phyloP scores from a whole-genome alignment of 1,139 yeast genomes.

The Saccharomyces hybrid region DNA sequence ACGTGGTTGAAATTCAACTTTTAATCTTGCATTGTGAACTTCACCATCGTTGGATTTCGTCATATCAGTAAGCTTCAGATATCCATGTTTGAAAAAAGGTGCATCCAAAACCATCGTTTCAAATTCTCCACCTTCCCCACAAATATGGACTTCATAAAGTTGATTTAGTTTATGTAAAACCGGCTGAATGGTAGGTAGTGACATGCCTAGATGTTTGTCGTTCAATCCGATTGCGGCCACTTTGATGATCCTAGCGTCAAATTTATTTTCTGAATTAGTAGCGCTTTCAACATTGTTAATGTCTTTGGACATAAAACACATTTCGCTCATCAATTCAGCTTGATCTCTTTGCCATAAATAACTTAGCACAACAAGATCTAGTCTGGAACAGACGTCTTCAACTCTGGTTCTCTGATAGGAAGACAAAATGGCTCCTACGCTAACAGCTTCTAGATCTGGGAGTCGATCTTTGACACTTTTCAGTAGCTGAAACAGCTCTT shows the following conservation, averaged over 20 bases:
- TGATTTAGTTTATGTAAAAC: slow-evolving; percentile 50
- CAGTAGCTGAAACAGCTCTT: slow-evolving; percentile 58
- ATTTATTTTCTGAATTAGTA: slow-evolving; percentile 25
- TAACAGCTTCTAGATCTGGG: slow-evolving; percentile 77
- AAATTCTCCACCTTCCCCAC: slow-evolving; percentile 98
- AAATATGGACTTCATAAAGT: slow-evolving; percentile 75
- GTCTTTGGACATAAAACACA: slow-evolving; percentile 42
- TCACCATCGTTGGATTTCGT: slow-evolving; percentile 44
- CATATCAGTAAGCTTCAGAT: slow-evolving; percentile 40
- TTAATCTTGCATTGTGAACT: slow-evolving; percentile 54
- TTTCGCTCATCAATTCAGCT: slow-evolving; percentile 67
- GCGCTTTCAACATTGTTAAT: slow-evolving; percentile 5
- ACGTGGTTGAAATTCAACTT: slow-evolving; percentile 35
- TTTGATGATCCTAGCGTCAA: slow-evolving; percentile 82
- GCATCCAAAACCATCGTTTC: slow-evolving; percentile 88
- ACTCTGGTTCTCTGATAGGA: slow-evolving; percentile 90
- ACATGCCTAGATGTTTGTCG: slow-evolving; percentile 56
- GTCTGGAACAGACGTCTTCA: slow-evolving; percentile 75
- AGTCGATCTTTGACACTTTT: slow-evolving; percentile 40
- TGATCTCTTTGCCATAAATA: slow-evolving; percentile 90
- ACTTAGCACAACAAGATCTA: slow-evolving; percentile 61
- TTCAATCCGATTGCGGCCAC: slow-evolving; percentile 87
- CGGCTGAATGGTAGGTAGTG: slow-evolving; percentile 56
- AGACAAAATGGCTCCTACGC: slow-evolving; percentile 92
- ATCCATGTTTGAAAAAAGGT: slow-evolving; percentile 59